Evolutionary conservation across 2,329 filamentous ascomycete species (phyloP).

Genomic region (Leptographium flavum): DNA sequence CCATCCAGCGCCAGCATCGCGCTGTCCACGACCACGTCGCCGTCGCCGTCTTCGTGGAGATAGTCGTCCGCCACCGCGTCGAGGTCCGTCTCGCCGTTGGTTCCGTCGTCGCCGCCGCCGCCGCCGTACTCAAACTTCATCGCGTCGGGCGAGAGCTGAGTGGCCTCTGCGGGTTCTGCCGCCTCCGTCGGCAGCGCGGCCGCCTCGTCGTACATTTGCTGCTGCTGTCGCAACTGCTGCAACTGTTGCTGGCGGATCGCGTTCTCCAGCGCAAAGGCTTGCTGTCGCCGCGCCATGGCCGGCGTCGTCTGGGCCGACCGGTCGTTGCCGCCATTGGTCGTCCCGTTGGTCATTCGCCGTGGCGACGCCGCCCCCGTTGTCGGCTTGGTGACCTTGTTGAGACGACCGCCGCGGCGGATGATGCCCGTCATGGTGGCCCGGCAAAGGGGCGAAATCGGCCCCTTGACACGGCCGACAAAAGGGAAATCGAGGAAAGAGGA

Average conservation of each 20-base stretch:
- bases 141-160: not conserved
- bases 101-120: not conserved
- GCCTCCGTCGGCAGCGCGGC: not conserved
- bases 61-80: not conserved
- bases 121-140: not conserved
- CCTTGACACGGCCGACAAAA: not conserved
- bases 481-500: not conserved
- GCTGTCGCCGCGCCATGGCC: not conserved
- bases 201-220: not conserved
- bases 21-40: constrained; percentile 7
- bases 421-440: constrained; percentile 20
- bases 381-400: constrained; percentile 30
- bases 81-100: not conserved
- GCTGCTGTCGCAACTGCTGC: constrained; percentile 8
- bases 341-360: constrained; percentile 2
- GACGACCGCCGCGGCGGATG: constrained; percentile 23
- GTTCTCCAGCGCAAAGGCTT: constrained; percentile 5
- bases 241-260: constrained; percentile 9
- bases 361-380: constrained; percentile 15
- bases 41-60: not conserved
- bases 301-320: not conserved
- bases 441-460: not conserved
- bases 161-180: not conserved
- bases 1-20: constrained; percentile 1
- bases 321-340: constrained; percentile 6